Evolutionary conservation across 345 rosid species (phyloP), one percentile per base, ranked within the genome.

Genomic region (Excoecaria agallocha): DNA sequence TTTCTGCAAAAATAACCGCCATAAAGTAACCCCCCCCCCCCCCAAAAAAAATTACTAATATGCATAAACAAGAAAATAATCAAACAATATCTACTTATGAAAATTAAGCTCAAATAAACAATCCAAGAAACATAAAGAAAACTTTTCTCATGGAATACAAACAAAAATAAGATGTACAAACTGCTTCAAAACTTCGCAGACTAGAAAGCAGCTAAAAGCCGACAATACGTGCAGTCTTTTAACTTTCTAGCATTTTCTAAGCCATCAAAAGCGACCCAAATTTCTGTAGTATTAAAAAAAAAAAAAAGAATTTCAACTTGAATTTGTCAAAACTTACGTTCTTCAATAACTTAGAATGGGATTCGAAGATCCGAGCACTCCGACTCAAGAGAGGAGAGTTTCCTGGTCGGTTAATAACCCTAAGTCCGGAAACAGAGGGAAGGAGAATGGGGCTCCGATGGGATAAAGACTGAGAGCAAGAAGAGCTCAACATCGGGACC

Each of bases 401-500:
- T 4, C 74, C 63, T 49, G 89, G 84, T 69, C 87, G 85, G 63
- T 71, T 74, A 19, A 89, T 80, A 78, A 81, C 80, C 79, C 89
- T 77, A 25, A 84, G 73, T 72, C 82, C 89, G 48, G 90, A 78
- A 61, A 84, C 75, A 7, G 88, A 80, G 35, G 83, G 82, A 13
- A 81, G 77, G 50, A 86, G 81, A 58, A 88, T 68, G 12, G 93
- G 95, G 69, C 83, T 84, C 22, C 71, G 13, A 30, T 82, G 86
- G 76, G 84, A 75, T 50, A 88, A 71, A 67, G 89, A 85, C 56
- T 75, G 90, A 73, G 97, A 90, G 85, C 82, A 87, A 70, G 81
- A 84, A 68, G 91, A 85, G 88, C 91, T 91, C 88, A 90, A 89
- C 97, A 94, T 93, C 81, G 79, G 84, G 78, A 20, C 75, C 68